Percentiles rank a stretch among this genome's conserved stretches.
Evolutionary conservation across 1,284 basidiomycete genomes (phyloP).

Genomic region (Pseudozyma tsukubaensis): DNA sequence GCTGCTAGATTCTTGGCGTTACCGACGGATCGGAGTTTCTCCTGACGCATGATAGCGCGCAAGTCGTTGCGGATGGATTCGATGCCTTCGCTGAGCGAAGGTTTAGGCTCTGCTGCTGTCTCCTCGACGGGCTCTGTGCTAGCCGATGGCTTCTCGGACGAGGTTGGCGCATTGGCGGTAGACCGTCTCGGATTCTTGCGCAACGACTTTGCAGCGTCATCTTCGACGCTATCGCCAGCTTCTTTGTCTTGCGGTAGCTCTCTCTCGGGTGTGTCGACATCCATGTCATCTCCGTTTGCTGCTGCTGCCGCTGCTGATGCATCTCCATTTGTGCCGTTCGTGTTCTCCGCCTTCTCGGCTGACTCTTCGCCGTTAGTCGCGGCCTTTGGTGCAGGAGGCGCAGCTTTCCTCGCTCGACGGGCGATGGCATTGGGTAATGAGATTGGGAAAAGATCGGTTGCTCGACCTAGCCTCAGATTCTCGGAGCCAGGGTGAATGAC

Average conservation of each 20-base stretch:
- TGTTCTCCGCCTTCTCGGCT: background rate
- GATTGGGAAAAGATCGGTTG: conserved; percentile 84
- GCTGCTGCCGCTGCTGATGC: background rate
- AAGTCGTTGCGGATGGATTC: conserved; percentile 64
- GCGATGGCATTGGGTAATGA: conserved; percentile 83
- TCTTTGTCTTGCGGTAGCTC: conserved; percentile 2
- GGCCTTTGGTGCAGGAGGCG: background rate
- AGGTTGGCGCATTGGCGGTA: conserved; percentile 9
- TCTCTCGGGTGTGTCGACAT: conserved; percentile 24
- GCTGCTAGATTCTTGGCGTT: conserved; percentile 62
- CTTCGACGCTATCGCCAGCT: conserved; percentile 11
- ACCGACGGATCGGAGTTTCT: conserved; percentile 64
- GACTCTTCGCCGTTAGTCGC: background rate
- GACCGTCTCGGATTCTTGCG: conserved; percentile 36
- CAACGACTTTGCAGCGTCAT: conserved; percentile 2
- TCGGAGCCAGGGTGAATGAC: conserved; percentile 95
- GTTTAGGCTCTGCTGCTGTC: conserved; percentile 1
- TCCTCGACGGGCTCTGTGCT: conserved; percentile 6
- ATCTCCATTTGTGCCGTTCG: background rate
- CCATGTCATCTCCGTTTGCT: conserved; percentile 2
- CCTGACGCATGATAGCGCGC: conserved; percentile 66
- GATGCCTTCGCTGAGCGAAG: conserved; percentile 45
- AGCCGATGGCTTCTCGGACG: conserved; percentile 4
- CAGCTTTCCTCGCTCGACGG: conserved; percentile 47
- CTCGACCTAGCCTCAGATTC: conserved; percentile 85